These are phyloP conservation scores for Penicillium digitatum DNA, from an alignment of 2,329 filamentous ascomycete species.

Conservation along the genomic window DNA sequence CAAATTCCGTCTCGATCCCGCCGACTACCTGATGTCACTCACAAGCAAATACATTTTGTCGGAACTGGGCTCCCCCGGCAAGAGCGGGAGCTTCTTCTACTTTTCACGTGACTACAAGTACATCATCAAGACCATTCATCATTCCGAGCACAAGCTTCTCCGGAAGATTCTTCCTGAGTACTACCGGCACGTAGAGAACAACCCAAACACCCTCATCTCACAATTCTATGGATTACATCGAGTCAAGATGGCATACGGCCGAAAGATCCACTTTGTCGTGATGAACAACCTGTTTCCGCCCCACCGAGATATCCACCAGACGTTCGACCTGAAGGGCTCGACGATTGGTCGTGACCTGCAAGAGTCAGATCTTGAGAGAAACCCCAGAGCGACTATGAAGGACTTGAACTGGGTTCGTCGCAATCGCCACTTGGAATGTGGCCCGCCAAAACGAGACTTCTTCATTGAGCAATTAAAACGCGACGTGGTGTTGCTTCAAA, in stretches of 20 bases:
- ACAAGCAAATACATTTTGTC: conserved; percentile 98
- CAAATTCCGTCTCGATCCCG: conserved; percentile 87
- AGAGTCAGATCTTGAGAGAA: conserved; percentile 81
- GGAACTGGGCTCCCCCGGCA: conserved; percentile 92
- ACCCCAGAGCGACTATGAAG: conserved; percentile 89
- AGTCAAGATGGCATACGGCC: conserved; percentile 96
- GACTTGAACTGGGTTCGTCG: conserved; percentile 94
- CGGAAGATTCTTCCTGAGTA: conserved; percentile 69
- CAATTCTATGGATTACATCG: conserved; percentile 97
- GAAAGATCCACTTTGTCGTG: conserved; percentile 98
- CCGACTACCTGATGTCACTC: conserved; percentile 95
- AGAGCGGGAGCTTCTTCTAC: conserved; percentile 99
- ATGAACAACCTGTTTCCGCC: conserved; percentile 99
- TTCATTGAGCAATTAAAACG: conserved; percentile 86
- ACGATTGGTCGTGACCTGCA: conserved; percentile 88
- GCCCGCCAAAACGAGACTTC: conserved; percentile 77
- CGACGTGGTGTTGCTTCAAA: conserved; percentile 82
- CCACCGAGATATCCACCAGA: conserved; percentile 94
- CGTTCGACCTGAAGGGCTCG: conserved; percentile 94
- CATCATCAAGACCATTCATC: conserved; percentile 99
- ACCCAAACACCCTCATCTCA: conserved; percentile 93
- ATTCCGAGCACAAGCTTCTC: conserved; percentile 63
- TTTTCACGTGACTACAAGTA: conserved; percentile 99
- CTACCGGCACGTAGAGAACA: conserved; percentile 84
- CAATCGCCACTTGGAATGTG: conserved; percentile 80